Base-by-base conservation (phyloP, 495 filamentous ascomycete species). In the Aspergillus bridgeri region DNA sequence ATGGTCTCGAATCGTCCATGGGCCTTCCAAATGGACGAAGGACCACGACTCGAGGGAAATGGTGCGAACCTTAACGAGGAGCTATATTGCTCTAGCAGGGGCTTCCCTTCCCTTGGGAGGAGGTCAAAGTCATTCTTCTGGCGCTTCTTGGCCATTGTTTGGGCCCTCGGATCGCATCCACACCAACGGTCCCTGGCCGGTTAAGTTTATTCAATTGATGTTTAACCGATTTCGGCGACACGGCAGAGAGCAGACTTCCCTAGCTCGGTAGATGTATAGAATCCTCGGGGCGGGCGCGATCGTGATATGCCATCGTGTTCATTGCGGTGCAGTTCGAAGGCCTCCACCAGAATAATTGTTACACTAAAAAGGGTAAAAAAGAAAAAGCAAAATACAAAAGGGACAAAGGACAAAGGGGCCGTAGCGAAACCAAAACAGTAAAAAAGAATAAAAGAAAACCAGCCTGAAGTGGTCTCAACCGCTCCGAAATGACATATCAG, bases 1-100 rank as follows among this genome's bases (percentile, higher is more conserved):
- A 33, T 50, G 57, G 57, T 60, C 54, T 61, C 47, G 57, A 55
- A 57, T 45, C 46, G 19, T 53, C 53, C 42, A 60, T 51, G 21
- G 46, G 38, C 51, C 21, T 54, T 46, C 42, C 25, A 33, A 17
- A 33, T 47, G 23, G 21, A 25, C 6, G n/a, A 22, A 43, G 43
- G 38, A 38, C 22, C 45, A 48, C 44, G 45, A 46, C 42, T 48
- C 52, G 51, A 56, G 56, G 51, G 56, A 47, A 51, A 46, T 45
- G 38, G 17, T 47, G 23, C 22, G 51, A 61, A 61, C 59, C 59
- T 61, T 61, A 57, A 56, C 51, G 51, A 7, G 3, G 29, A 27
- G 42, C 38, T 42, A 42, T 52, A n/a, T n/a, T n/a, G n/a, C n/a
- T n/a, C n/a, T n/a, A 22, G 50, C 50, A 52, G 27, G 50, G 50